Base-by-base conservation (phyloP, 352 stramenopile species). In the Ophiocytium majus region DNA sequence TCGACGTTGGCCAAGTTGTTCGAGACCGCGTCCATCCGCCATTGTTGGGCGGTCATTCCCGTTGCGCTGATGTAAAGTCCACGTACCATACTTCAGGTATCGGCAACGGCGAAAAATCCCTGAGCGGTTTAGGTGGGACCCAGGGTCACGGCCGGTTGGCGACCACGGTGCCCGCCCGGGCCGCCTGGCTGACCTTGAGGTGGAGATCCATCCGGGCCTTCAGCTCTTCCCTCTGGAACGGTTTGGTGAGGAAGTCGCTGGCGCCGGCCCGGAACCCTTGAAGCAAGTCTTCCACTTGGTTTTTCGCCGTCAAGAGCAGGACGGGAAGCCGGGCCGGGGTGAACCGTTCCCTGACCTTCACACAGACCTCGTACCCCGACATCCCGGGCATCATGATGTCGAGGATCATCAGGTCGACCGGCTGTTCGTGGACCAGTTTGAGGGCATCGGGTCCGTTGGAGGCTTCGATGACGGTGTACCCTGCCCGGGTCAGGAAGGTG, bases 181-280 rank as follows among this genome's bases (percentile, higher is more conserved):
- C n/a, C n/a, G n/a, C n/a, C n/a, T n/a, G n/a, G n/a, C n/a, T n/a
- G n/a, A n/a, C n/a, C n/a, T n/a, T n/a, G n/a, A n/a, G n/a, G n/a
- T n/a, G n/a, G n/a, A n/a, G n/a, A n/a, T n/a, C n/a, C n/a, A n/a
- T n/a, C n/a, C n/a, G n/a, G n/a, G n/a, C n/a, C n/a, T n/a, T n/a
- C n/a, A n/a, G n/a, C n/a, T n/a, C n/a, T n/a, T n/a, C n/a, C n/a
- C n/a, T n/a, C n/a, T n/a, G n/a, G 57, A 71, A 23, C 57, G 57
- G 57, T 28, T 71, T 71, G 57, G 57, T 71, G 57, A 71, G 57
- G 57, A 23, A 71, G 57, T 71, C 57, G 57, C 57, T 71, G 57
- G 19, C 23, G 57, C 57, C 57, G 57, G 57, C 57, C 19, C 19
- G 19, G 19, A 71, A 28, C 19, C 57, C 23, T 28, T 71, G 23